Evolutionary conservation across 352 stramenopile genomes (phyloP).

Genomic region (Blastocystis sp.): DNA sequence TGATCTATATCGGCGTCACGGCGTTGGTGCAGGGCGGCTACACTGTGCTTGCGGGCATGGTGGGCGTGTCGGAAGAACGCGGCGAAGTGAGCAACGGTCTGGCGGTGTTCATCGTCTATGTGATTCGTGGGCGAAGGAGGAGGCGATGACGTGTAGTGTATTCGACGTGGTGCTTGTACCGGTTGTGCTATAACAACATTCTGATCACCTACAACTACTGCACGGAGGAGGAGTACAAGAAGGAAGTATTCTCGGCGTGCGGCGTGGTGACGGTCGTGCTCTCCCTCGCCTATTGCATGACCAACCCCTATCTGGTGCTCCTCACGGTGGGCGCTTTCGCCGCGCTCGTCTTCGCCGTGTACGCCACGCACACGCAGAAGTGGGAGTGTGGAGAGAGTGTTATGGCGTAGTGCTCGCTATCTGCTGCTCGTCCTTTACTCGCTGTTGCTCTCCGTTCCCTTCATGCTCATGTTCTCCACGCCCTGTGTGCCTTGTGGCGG

Average conservation of each 20-base stretch:
- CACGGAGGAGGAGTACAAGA: conserved; percentile 47
- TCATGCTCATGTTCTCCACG: conserved; percentile 3
- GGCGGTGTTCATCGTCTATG: conserved; percentile 16
- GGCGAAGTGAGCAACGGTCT: conserved; percentile 10
- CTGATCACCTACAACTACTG: neutral
- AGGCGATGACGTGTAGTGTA: neutral
- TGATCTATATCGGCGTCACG: conserved; percentile 10
- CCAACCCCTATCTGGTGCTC: neutral
- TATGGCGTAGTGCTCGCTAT: neutral
- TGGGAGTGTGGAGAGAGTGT: neutral
- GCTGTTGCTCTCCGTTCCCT: conserved; percentile 10
- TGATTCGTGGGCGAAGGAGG: neutral
- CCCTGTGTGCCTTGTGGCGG: neutral
- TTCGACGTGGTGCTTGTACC: conserved; percentile 19
- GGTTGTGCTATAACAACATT: conserved; percentile 14
- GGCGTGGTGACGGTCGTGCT: neutral
- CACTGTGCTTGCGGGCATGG: neutral
- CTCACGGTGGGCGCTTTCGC: neutral
- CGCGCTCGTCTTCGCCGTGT: neutral
- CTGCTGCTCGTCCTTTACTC: conserved; percentile 33
- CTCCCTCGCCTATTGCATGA: neutral
- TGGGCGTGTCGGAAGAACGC: neutral
- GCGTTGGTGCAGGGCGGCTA: conserved; percentile 5
- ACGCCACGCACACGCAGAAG: neutral
- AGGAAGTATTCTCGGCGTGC: neutral